Percentiles rank a stretch among this genome's conserved stretches.
Conservation (phyloP, 495 filamentous ascomycete species). For the Amorphotheca resinae region DNA sequence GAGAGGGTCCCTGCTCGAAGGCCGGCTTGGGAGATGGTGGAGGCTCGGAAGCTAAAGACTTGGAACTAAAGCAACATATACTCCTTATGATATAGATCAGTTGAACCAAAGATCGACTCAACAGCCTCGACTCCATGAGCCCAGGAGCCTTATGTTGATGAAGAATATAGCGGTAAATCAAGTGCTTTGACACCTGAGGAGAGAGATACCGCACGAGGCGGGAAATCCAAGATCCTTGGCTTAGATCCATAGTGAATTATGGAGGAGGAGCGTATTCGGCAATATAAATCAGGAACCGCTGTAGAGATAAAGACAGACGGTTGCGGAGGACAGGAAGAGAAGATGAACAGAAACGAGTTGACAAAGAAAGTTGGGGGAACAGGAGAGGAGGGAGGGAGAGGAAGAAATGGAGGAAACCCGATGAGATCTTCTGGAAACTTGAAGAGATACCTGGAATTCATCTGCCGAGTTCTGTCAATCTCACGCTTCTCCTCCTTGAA, state of each 20-base stretch:
- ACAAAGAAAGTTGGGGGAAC: too few relatives aligned
- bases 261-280: constrained; percentile 4
- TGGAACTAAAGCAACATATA: constrained; percentile 8
- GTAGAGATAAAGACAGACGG: constrained; percentile 6
- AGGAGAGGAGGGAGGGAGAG: background rate
- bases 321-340: constrained; percentile 5
- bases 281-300: too few relatives aligned
- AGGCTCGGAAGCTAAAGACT: background rate
- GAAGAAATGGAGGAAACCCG: constrained; percentile 2
- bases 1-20: constrained; percentile 3
- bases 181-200: constrained; percentile 13
- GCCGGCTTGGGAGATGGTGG: constrained; percentile 4
- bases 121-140: constrained; percentile 5
- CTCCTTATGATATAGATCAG: constrained; percentile 8
- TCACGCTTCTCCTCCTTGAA: too few relatives aligned
- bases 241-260: constrained; percentile 10
- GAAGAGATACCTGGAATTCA: background rate
- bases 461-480: background rate
- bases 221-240: constrained; percentile 1
- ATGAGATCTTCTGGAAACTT: constrained; percentile 1
- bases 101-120: constrained; percentile 2
- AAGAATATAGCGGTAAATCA: constrained; percentile 14
- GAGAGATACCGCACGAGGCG: constrained; percentile 8
- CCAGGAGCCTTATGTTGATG: constrained; percentile 5
- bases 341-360: background rate